Conservation (phyloP, 2,329 filamentous ascomycete genomes). For the Stylonectria norvegica region DNA sequence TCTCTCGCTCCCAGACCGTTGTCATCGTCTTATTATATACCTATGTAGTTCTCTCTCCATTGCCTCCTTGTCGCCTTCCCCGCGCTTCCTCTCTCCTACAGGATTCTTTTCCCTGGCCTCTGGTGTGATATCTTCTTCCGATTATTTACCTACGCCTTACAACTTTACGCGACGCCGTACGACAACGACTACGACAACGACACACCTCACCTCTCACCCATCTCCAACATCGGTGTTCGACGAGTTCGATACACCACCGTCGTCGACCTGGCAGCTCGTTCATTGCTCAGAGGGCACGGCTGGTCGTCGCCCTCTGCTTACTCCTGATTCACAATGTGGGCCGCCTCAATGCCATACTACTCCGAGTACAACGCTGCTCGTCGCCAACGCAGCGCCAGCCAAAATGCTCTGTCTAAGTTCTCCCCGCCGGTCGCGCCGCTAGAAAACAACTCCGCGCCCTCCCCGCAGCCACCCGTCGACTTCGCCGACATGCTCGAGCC, state of each 20-base stretch:
- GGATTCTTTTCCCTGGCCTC: slow-evolving; percentile 4
- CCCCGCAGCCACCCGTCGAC: slow-evolving; percentile 20
- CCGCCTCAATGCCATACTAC: slow-evolving; percentile 25
- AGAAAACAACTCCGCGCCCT: slow-evolving; percentile 13
- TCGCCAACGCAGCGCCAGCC: slow-evolving; percentile 16
- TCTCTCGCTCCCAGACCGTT: slow-evolving; percentile 24
- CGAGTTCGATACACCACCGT: slow-evolving; percentile 13
- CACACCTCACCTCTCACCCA: neutral
- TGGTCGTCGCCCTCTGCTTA: slow-evolving; percentile 27
- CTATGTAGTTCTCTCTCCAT: slow-evolving; percentile 16
- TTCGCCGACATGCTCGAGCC: slow-evolving; percentile 51
- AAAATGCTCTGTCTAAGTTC: slow-evolving; percentile 12
- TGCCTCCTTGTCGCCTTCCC: slow-evolving; percentile 7
- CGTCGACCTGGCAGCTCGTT: slow-evolving; percentile 19
- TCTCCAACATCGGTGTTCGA: too few relatives aligned
- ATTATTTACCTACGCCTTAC: neutral
- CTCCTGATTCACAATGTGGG: slow-evolving; percentile 24
- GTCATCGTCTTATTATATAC: slow-evolving; percentile 26
- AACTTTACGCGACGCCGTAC: neutral
- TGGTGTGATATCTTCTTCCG: too few relatives aligned
- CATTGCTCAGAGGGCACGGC: slow-evolving; percentile 29
- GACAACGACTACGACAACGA: too few relatives aligned
- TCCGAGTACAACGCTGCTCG: slow-evolving; percentile 25
- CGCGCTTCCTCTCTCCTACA: slow-evolving; percentile 7
- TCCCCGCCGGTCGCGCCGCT: slow-evolving; percentile 7